A percentile compares a stretch with the other conserved stretches of the same genome.
These are phyloP conservation scores for Magnolia changhungtana DNA, from an alignment of 164 flowering plant species.

Conservation along the genomic window DNA sequence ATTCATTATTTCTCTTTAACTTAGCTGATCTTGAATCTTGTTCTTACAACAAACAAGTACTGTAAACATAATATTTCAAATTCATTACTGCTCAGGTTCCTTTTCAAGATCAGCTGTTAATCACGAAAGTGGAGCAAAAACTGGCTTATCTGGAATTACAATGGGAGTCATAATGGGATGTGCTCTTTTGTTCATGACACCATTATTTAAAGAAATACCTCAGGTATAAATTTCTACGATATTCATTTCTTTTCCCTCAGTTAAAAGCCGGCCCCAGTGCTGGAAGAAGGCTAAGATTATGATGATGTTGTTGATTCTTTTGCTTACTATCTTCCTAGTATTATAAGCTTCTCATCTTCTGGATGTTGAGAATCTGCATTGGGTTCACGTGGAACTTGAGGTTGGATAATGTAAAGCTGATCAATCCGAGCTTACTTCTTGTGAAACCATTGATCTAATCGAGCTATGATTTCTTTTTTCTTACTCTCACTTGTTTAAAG, in stretches of 20 bases:
- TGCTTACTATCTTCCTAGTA: too few species aligned
- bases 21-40: neutral
- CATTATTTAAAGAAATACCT: slow-evolving; percentile 81
- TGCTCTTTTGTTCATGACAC: slow-evolving; percentile 86
- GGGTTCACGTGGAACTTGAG: too few species aligned
- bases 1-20: neutral
- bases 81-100: slow-evolving; percentile 58
- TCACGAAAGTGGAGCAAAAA: slow-evolving; percentile 97
- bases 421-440: too few species aligned
- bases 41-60: neutral
- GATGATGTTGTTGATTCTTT: too few species aligned
- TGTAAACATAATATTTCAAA: slow-evolving; percentile 1
- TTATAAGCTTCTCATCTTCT: too few species aligned
- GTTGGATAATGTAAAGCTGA: too few species aligned
- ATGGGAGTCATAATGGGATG: slow-evolving; percentile 82
- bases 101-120: slow-evolving; percentile 99
- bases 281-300: too few species aligned
- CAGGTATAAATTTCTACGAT: slow-evolving; percentile 46
- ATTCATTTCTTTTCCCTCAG: neutral
- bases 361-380: too few species aligned
- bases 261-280: too few species aligned
- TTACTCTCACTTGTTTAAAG: too few species aligned
- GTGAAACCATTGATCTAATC: too few species aligned
- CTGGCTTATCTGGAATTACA: slow-evolving; percentile 81
- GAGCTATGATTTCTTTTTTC: too few species aligned